These are phyloP conservation scores for Oryza coarctata DNA, from an alignment of 176 grass and related monocot genomes.

Conservation along the genomic window DNA sequence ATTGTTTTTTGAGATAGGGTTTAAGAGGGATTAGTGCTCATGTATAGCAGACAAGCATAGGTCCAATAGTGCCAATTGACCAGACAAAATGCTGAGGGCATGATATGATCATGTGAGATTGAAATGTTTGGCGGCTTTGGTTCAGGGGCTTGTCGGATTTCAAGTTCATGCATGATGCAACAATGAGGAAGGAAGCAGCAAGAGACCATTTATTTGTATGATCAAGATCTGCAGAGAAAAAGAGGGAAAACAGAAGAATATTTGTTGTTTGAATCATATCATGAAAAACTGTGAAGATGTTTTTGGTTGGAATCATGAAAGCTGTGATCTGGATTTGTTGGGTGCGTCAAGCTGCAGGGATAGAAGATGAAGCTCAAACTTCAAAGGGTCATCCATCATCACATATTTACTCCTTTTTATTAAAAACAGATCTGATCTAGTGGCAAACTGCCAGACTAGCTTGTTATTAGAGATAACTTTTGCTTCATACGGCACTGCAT, in stretches of 20 bases:
- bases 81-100: constrained; percentile 6
- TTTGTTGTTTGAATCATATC: not conserved
- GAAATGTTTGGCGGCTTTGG: constrained; percentile 31
- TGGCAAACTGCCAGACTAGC: not conserved
- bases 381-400: not conserved
- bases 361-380: not conserved
- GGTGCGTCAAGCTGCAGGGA: not conserved
- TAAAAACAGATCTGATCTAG: not conserved
- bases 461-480: not conserved
- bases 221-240: not conserved
- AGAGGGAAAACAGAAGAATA: not conserved
- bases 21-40: not conserved
- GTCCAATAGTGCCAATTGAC: constrained; percentile 25
- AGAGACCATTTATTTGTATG: not conserved
- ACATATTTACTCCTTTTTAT: not conserved
- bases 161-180: constrained; percentile 12
- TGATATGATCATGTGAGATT: constrained; percentile 37
- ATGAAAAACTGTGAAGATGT: not conserved
- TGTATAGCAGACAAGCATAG: not conserved
- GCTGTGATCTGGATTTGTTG: not conserved
- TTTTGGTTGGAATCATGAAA: not conserved
- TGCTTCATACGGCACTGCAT: too few relatives aligned
- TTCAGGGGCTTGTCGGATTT: not conserved
- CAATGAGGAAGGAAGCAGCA: not conserved
- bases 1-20: not conserved